These are phyloP conservation scores for Blakeslea trispora DNA, from an alignment of 371 early-diverging fungal genomes.

Conservation along the genomic window DNA sequence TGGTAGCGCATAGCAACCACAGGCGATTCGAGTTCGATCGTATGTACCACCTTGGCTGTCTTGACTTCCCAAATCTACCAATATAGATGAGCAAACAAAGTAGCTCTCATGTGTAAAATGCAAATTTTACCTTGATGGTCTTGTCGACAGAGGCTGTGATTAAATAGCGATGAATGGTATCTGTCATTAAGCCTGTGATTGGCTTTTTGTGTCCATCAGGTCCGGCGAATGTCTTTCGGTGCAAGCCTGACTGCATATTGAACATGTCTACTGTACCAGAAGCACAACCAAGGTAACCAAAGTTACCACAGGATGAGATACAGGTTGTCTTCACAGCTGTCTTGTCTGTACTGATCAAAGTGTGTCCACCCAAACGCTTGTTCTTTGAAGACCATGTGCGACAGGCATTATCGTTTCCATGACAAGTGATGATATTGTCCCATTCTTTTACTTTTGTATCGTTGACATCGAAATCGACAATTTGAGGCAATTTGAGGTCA, in stretches of 20 bases:
- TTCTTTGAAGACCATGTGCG: constrained; percentile 84
- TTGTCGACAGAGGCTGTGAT: constrained; percentile 83
- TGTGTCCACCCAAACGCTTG: constrained; percentile 73
- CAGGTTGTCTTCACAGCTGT: constrained; percentile 70
- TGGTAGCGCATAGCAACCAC: constrained; percentile 67
- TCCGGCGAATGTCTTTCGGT: constrained; percentile 66
- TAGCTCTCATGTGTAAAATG: constrained; percentile 1
- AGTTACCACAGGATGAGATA: constrained; percentile 91
- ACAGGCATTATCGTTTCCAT: constrained; percentile 70
- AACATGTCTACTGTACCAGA: constrained; percentile 83
- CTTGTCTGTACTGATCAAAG: constrained; percentile 63
- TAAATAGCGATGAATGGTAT: constrained; percentile 71
- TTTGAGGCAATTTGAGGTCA: constrained; percentile 72
- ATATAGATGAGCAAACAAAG: neutral
- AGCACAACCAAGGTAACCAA: constrained; percentile 82
- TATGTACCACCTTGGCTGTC: constrained; percentile 58
- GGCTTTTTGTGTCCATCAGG: constrained; percentile 75
- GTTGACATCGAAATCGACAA: constrained; percentile 70
- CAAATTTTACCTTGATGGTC: constrained; percentile 65
- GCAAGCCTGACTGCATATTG: constrained; percentile 93
- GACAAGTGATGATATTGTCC: constrained; percentile 90
- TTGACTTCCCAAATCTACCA: constrained; percentile 81
- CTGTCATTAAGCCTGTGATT: constrained; percentile 79
- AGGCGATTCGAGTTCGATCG: constrained; percentile 73
- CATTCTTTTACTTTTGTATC: constrained; percentile 76